A percentile compares a stretch with the other conserved stretches of the same genome.
phyloP scores from a whole-genome alignment of 2,329 filamentous ascomycete genomes.

The Neurospora crassa region DNA sequence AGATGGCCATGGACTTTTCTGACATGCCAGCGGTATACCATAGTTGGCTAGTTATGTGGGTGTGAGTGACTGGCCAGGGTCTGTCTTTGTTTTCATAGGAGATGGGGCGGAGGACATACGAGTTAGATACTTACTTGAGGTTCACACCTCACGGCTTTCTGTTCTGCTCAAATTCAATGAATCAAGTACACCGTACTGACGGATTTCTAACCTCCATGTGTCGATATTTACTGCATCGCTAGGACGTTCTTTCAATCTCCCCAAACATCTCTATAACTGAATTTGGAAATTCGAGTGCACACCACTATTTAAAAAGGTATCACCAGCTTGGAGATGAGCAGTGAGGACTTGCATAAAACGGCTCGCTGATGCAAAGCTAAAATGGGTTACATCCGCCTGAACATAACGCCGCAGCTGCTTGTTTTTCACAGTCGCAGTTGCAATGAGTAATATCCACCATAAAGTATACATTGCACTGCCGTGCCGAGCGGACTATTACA shows the following conservation, averaged over 20 bases:
- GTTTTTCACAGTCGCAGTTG: background rate
- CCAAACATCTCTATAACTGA: background rate
- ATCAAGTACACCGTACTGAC: background rate
- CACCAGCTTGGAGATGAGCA: background rate
- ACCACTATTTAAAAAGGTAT: background rate
- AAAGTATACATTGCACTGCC: background rate
- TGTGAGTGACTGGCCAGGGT: background rate
- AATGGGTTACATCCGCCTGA: background rate
- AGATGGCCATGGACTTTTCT: background rate
- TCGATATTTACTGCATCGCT: background rate
- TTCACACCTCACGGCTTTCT: background rate
- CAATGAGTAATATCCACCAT: background rate
- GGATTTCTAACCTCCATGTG: background rate
- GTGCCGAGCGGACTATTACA: background rate
- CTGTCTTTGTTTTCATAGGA: background rate
- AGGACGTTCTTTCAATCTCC: background rate
- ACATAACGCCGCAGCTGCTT: background rate
- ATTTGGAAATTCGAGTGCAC: background rate
- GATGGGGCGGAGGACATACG: background rate
- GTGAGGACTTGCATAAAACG: background rate
- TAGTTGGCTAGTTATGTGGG: background rate
- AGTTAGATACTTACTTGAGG: background rate
- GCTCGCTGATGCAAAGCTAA: background rate
- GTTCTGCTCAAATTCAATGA: background rate
- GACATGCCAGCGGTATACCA: background rate